Percentiles rank a stretch among this genome's conserved stretches.
Conservation (phyloP, 257 asterid genomes). For the Plantago elongata region DNA sequence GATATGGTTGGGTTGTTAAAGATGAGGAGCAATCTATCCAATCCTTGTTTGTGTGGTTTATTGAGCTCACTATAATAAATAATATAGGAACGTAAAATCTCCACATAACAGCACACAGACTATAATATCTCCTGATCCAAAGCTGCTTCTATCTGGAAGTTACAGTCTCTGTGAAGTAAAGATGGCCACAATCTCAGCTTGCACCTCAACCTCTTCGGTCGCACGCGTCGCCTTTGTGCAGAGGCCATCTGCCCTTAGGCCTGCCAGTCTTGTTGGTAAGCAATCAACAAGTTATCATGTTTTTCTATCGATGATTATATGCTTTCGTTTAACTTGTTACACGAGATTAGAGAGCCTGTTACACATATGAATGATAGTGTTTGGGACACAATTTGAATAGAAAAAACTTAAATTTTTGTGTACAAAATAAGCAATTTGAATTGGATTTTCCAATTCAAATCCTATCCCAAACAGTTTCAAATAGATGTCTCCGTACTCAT, state of each 20-base stretch:
- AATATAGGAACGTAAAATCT: constrained; percentile 18
- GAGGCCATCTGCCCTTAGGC: constrained; percentile 33
- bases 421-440: too few relatives aligned
- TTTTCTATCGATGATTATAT: neutral
- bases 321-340: too few relatives aligned
- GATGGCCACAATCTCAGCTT: constrained; percentile 72
- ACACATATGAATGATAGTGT: too few relatives aligned
- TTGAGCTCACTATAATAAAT: constrained; percentile 15
- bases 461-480: too few relatives aligned
- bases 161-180: constrained; percentile 9
- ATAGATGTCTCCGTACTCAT: too few relatives aligned
- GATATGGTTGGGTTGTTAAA: constrained; percentile 34
- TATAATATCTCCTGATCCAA: neutral
- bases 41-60: constrained; percentile 45
- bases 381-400: too few relatives aligned
- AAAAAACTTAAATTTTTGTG: too few relatives aligned
- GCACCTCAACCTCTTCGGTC: constrained; percentile 44
- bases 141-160: constrained; percentile 1
- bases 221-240: constrained; percentile 51
- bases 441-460: too few relatives aligned
- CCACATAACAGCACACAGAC: constrained; percentile 7
- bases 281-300: neutral
- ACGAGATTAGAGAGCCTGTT: too few relatives aligned
- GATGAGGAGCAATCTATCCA: constrained; percentile 40
- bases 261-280: constrained; percentile 35